These are phyloP conservation scores for Cruciata laevipes DNA, from an alignment of 257 asterid genomes.

Conservation along the genomic window DNA sequence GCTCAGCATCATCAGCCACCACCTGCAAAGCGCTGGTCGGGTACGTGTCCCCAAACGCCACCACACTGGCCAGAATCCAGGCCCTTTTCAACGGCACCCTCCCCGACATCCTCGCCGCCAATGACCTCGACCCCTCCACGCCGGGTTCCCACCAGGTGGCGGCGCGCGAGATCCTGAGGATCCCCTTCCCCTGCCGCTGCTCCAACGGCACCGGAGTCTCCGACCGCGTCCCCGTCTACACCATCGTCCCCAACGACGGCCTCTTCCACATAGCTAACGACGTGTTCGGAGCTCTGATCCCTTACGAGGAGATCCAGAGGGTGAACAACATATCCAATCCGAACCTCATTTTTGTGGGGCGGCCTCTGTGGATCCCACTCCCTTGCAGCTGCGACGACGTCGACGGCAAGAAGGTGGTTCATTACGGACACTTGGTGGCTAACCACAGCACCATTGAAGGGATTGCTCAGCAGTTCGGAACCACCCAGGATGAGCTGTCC, in stretches of 20 bases:
- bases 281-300: slow-evolving; percentile 49
- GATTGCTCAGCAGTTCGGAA: slow-evolving; percentile 50
- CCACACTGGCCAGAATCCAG: slow-evolving; percentile 42
- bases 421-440: slow-evolving; percentile 64
- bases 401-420: slow-evolving; percentile 56
- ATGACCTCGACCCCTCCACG: slow-evolving; percentile 45
- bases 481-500: slow-evolving; percentile 36
- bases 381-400: slow-evolving; percentile 86
- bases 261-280: slow-evolving; percentile 59
- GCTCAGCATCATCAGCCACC: slow-evolving; percentile 5
- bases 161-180: slow-evolving; percentile 31
- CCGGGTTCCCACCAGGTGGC: slow-evolving; percentile 20
- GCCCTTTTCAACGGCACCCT: slow-evolving; percentile 44
- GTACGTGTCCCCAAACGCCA: slow-evolving; percentile 57
- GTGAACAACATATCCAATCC: slow-evolving; percentile 39
- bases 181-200: slow-evolving; percentile 73
- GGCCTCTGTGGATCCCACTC: slow-evolving; percentile 58
- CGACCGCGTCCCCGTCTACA: slow-evolving; percentile 49
- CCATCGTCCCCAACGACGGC: slow-evolving; percentile 40
- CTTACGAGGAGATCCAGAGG: slow-evolving; percentile 38
- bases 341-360: slow-evolving; percentile 31
- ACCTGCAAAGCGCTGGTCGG: slow-evolving; percentile 52
- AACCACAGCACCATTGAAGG: slow-evolving; percentile 39
- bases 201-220: slow-evolving; percentile 52
- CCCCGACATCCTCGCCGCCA: slow-evolving; percentile 64